A percentile compares a stretch with the other conserved stretches of the same genome.
These are phyloP conservation scores for Ambrosia artemisiifolia DNA, from an alignment of 129 eudicot species.

Conservation along the genomic window DNA sequence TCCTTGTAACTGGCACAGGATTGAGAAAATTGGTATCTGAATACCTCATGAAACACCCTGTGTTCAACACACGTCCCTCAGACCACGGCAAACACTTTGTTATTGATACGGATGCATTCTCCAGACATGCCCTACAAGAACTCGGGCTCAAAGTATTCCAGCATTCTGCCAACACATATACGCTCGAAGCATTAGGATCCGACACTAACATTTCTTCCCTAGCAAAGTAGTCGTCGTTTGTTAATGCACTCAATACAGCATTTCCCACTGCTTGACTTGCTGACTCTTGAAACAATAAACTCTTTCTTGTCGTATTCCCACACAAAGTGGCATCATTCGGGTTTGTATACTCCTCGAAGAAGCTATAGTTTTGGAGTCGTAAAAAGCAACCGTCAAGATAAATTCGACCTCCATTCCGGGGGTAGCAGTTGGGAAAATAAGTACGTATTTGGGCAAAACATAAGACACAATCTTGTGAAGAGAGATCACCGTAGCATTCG, in stretches of 20 bases:
- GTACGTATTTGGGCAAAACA: constrained; percentile 61
- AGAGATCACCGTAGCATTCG: constrained; percentile 73
- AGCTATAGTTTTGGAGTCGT: constrained; percentile 51
- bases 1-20: constrained; percentile 31
- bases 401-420: constrained; percentile 46
- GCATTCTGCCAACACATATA: constrained; percentile 60
- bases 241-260: constrained; percentile 36
- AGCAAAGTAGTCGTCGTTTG: constrained; percentile 32
- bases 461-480: constrained; percentile 50
- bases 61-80: constrained; percentile 61
- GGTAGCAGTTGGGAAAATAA: constrained; percentile 55
- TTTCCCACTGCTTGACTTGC: constrained; percentile 36
- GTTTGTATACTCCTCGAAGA: constrained; percentile 42
- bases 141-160: constrained; percentile 68
- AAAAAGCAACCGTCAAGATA: constrained; percentile 64
- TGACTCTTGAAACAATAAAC: constrained; percentile 30
- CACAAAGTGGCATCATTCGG: constrained; percentile 40
- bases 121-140: constrained; percentile 51
- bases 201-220: constrained; percentile 33
- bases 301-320: constrained; percentile 43
- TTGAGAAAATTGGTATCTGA: constrained; percentile 71
- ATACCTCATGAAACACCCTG: constrained; percentile 78
- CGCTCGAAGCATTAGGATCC: constrained; percentile 29
- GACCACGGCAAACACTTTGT: constrained; percentile 58
- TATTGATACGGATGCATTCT: constrained; percentile 45